phyloP scores from a whole-genome alignment of 108 stramenopile species.

The Thalassiosira profunda region DNA sequence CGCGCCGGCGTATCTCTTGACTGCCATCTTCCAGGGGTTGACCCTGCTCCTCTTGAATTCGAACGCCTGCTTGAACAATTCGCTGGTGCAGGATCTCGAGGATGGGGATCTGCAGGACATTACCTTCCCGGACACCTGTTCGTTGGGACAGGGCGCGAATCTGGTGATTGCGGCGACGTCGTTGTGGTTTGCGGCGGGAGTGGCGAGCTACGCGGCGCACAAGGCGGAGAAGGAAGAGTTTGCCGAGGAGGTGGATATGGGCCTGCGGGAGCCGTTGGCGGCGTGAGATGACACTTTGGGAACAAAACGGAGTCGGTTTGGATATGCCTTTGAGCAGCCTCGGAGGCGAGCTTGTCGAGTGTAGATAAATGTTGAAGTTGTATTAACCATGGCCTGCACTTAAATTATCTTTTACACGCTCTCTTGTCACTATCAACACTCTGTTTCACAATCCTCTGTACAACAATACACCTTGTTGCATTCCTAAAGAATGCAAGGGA shows the following conservation, averaged over 20 bases:
- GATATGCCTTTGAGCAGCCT: no score
- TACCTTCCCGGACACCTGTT: background rate
- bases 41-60: background rate
- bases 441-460: no score
- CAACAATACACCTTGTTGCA: no score
- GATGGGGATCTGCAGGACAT: background rate
- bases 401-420: no score
- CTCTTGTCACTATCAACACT: no score
- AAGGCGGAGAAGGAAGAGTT: background rate
- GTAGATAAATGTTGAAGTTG: no score
- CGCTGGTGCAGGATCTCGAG: background rate
- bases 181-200: slow-evolving; percentile 1
- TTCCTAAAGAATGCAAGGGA: slow-evolving; percentile 31
- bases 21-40: background rate
- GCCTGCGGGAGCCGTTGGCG: background rate
- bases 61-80: slow-evolving; percentile 5
- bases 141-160: background rate
- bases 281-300: no score
- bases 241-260: background rate
- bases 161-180: background rate
- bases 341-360: no score
- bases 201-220: background rate
- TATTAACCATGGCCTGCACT: no score
- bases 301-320: no score
- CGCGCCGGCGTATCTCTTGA: background rate